Base-by-base conservation (phyloP, 2,329 filamentous ascomycete genomes). In the Sclerotinia glacialis region DNA sequence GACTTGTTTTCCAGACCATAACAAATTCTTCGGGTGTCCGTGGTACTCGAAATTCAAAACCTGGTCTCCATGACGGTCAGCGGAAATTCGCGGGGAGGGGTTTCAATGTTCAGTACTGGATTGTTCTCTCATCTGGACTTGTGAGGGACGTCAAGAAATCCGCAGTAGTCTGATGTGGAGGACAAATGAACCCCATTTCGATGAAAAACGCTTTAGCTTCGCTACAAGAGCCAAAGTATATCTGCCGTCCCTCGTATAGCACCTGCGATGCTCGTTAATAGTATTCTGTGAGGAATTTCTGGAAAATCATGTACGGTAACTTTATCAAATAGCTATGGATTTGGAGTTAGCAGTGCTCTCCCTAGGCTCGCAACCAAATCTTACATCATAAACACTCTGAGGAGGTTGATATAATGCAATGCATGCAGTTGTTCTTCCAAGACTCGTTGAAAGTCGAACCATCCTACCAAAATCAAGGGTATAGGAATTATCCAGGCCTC, bases 111-210 rank as follows among this genome's bases (percentile, higher is more conserved):
- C 6, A 16, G 11, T 66, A 66, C 65, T 64, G 47, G 11, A 62
- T 66, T 50, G 21, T 23, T 3, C 65, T 47, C 79, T 44, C 79
- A 78, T 69, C 79, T 2, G 82, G 79, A 62, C 85, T 85, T 9
- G 87, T 92, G 74, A 94, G 88, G 2, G 89, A 91, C 0, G 90
- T 93, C 53, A 94, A 78, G 77, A 94, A 94, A 76, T 95, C 91
- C 1, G 87, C 71, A 2, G 74, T 76, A 14, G 74, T 76, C 63
- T 75, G 73, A 12, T 89, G 83, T 40, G 86, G 83, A 0, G 89
- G 89, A 72, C 89, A 91, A 16, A 85, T 80, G 72, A 93, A 94
- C 0, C 91, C 91, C 40, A 93, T 80, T n/a, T 85, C 79, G 59
- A 87, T 78, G 70, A 93, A 93, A 74, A 90, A 93, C 23, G 81